Evolutionary conservation across 345 rosid genomes (phyloP), one percentile per base, ranked within the genome.

Genomic region (Nephelium lappaceum): DNA sequence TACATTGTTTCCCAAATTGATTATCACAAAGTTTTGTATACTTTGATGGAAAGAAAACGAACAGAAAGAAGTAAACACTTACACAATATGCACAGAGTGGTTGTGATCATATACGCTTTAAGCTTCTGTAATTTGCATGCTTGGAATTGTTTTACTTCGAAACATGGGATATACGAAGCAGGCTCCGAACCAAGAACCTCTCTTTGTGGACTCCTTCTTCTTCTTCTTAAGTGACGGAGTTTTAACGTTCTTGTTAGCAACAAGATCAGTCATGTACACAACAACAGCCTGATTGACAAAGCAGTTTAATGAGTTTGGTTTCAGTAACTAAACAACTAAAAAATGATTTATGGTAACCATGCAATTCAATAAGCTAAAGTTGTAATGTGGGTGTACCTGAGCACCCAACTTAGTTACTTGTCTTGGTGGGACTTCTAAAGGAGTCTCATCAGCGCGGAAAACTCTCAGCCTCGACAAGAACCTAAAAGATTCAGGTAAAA

Each of bases 341-440:
- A 49, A 57, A n/a, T 36, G 12, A 72, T 10, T 55, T n/a, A 12
- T 38, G 6, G 25, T 27, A 23, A 42, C 15, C 8, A 71, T 7
- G 39, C 4, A 69, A 57, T 1, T 0, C 31, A 67, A 47, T 7
- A 68, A 78, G 38, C 27, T 19, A 51, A 76, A n/a, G 43, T 73
- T 69, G 66, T 24, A 24, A 42, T 11, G 15, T 38, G 42, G 62
- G 23, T 61, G 78, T 87, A 91, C 95, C 90, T 88, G 89, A 83
- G 95, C 88, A 43, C 95, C 92, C 79, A 81, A 60, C 68, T 83
- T 79, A 64, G 79, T 45, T 16, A 87, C 88, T 70, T 88, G 72
- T 79, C 87, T 86, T 9, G 95, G 90, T 63, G 92, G 95, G 74
- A 88, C 78, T 84, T 89, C 90, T 65, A 91, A 68, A 7, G 95